phyloP scores from a whole-genome alignment of 345 rosid genomes.

The Geranium rotundifolium region DNA sequence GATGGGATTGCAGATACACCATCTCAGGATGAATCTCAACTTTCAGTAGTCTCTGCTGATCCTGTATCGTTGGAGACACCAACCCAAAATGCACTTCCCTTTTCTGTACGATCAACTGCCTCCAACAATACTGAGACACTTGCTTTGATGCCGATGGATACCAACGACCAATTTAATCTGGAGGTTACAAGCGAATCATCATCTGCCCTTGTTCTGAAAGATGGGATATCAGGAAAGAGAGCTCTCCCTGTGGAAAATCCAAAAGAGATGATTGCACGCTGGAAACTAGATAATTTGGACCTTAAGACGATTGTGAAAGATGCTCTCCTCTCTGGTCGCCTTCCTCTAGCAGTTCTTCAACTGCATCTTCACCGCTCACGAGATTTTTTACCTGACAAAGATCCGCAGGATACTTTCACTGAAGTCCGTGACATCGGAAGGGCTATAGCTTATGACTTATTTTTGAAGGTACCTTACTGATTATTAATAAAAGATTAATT shows the following conservation, averaged over 20 bases:
- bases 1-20: constrained; percentile 27
- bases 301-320: constrained; percentile 82
- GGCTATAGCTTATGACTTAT: constrained; percentile 88
- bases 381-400: constrained; percentile 39
- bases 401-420: constrained; percentile 63
- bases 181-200: constrained; percentile 33
- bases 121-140: constrained; percentile 28
- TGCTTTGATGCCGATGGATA: constrained; percentile 44
- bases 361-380: constrained; percentile 80
- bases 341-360: constrained; percentile 95
- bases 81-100: constrained; percentile 23
- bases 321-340: constrained; percentile 86
- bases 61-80: constrained; percentile 24
- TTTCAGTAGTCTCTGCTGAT: constrained; percentile 34
- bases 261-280: constrained; percentile 92
- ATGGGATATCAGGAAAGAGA: constrained; percentile 30
- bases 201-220: constrained; percentile 44
- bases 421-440: constrained; percentile 88
- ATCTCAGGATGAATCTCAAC: constrained; percentile 47
- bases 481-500: constrained; percentile 11
- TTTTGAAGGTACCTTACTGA: constrained; percentile 62
- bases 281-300: constrained; percentile 78
- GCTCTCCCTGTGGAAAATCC: constrained; percentile 80
- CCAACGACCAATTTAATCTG: constrained; percentile 22
- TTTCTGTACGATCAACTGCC: constrained; percentile 14